These are phyloP conservation scores for Cytauxzoon felis DNA, from an alignment of 169 alveolate species.

Conservation along the genomic window DNA sequence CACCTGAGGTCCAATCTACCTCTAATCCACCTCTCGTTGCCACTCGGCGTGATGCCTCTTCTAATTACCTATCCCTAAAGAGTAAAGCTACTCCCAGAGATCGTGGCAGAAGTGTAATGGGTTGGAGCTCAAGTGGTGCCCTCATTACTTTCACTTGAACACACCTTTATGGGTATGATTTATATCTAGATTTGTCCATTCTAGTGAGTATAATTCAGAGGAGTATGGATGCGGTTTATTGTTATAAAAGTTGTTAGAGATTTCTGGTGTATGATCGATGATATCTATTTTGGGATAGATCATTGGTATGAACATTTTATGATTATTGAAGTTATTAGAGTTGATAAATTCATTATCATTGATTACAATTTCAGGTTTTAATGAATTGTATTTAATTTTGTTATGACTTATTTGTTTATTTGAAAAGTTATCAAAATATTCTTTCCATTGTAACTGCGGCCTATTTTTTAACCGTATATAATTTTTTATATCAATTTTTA, in stretches of 20 bases:
- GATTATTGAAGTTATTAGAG: neutral
- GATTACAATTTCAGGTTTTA: conserved; percentile 2
- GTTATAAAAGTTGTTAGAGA: too few species aligned
- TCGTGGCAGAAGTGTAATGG: too few species aligned
- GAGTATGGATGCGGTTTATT: conserved; percentile 42
- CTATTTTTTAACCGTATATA: conserved; percentile 18
- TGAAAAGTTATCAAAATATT: conserved; percentile 44
- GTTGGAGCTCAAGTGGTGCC: too few species aligned
- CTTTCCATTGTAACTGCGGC: conserved; percentile 38
- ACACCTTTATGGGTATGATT: conserved; percentile 37
- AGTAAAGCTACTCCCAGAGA: too few species aligned
- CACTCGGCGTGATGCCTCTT: too few species aligned
- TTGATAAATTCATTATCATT: neutral
- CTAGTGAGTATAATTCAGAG: conserved; percentile 53
- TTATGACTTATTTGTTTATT: neutral
- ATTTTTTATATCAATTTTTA: conserved; percentile 6
- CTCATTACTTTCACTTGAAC: too few species aligned
- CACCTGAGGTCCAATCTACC: too few species aligned
- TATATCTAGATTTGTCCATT: conserved; percentile 20
- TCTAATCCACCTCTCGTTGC: too few species aligned
- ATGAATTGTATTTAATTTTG: conserved; percentile 23
- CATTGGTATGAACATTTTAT: neutral
- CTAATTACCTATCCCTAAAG: too few species aligned
- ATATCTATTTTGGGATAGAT: neutral
- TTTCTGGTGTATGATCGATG: neutral